phyloP scores from a whole-genome alignment of 164 flowering plant species.

The Liriodendron chinense region DNA sequence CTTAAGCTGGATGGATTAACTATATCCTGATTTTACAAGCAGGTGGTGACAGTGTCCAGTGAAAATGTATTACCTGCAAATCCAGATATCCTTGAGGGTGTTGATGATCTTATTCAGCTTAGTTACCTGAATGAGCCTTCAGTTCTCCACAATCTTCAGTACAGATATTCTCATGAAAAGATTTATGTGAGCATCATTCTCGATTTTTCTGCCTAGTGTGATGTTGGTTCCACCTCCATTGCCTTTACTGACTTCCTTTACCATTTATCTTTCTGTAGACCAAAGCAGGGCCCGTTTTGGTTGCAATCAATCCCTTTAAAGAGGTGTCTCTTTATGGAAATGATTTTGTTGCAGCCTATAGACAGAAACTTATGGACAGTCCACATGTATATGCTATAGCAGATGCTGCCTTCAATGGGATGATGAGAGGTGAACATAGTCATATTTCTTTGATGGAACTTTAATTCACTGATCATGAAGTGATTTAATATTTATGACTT shows the following conservation, averaged over 20 bases:
- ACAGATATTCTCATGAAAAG: conserved; percentile 58
- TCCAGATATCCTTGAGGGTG: conserved; percentile 78
- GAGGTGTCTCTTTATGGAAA: conserved; percentile 56
- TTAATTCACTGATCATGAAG: conserved; percentile 5
- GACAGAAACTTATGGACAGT: conserved; percentile 42
- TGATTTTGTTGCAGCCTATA: conserved; percentile 49
- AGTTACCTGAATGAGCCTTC: conserved; percentile 98
- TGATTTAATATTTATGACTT: background rate
- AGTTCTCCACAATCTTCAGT: conserved; percentile 76
- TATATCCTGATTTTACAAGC: conserved; percentile 5
- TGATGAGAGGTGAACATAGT: conserved; percentile 67
- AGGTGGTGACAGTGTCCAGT: conserved; percentile 59
- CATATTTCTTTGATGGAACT: background rate
- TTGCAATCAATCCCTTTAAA: conserved; percentile 93
- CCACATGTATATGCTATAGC: conserved; percentile 87
- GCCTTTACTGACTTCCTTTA: background rate
- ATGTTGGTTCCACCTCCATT: background rate
- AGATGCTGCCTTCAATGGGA: conserved; percentile 65
- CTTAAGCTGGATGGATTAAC: background rate
- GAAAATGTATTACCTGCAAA: conserved; percentile 81
- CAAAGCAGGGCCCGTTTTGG: conserved; percentile 91
- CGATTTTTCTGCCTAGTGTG: background rate
- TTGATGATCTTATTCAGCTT: conserved; percentile 83
- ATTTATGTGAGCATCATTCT: conserved; percentile 58
- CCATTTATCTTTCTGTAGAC: conserved; percentile 45